Evolutionary conservation across 768 basidiomycete species (phyloP).

Genomic region (Suillus discolor): DNA sequence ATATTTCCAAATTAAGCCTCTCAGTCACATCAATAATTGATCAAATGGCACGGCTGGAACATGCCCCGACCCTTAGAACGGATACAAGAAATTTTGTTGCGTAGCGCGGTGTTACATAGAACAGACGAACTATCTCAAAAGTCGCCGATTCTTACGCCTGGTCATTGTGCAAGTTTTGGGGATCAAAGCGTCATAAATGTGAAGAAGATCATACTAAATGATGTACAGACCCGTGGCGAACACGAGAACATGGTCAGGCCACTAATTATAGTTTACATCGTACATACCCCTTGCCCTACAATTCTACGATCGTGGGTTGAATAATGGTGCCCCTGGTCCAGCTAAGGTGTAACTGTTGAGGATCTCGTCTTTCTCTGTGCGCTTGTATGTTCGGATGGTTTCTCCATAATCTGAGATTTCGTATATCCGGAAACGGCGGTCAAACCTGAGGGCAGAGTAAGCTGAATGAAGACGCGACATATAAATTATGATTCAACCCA

Average conservation of each 20-base stretch:
- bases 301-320: conserved; percentile 17
- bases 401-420: conserved; percentile 90
- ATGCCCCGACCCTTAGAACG: not conserved
- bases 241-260: not conserved
- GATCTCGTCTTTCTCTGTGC: conserved; percentile 69
- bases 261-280: conserved; percentile 3
- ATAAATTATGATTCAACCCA: conserved; percentile 31
- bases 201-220: not conserved
- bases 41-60: not conserved
- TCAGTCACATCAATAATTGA: not conserved
- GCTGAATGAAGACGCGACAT: not conserved
- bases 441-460: conserved; percentile 56
- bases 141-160: not conserved
- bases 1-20: conserved; percentile 3
- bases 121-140: not conserved
- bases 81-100: not conserved
- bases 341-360: conserved; percentile 65
- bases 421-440: conserved; percentile 89
- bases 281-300: not conserved
- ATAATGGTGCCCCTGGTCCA: conserved; percentile 48
- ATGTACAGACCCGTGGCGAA: not conserved
- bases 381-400: conserved; percentile 87
- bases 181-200: not conserved
- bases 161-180: not conserved
- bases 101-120: no score